Conservation (phyloP, 1,284 basidiomycete genomes). For the Ustilago nuda region DNA sequence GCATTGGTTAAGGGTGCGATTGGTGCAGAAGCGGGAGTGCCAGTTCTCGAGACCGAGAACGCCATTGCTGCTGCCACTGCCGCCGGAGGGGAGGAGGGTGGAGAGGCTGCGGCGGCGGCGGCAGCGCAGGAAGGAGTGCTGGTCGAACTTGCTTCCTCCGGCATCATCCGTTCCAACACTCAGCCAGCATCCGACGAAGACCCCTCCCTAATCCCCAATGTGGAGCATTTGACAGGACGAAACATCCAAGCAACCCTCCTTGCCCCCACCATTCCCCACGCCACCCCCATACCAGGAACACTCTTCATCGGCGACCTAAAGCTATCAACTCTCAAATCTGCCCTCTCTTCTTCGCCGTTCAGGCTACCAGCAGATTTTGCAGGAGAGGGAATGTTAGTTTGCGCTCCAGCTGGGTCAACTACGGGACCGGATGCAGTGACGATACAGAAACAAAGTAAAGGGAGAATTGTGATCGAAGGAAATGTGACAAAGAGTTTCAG, state of each 20-base stretch:
- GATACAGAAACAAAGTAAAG: constrained; percentile 55
- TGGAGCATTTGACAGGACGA: not conserved
- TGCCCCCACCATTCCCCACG: not conserved
- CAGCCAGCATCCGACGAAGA: not conserved
- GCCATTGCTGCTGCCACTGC: not conserved
- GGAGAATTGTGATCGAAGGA: constrained; percentile 65
- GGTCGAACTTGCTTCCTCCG: not conserved
- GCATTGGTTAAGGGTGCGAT: constrained; percentile 8
- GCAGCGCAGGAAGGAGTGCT: not conserved
- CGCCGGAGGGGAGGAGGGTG: not conserved
- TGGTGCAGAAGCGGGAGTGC: constrained; percentile 2
- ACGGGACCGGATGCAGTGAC: constrained; percentile 48
- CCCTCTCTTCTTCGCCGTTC: constrained; percentile 32
- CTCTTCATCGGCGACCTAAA: constrained; percentile 68
- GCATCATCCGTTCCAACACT: constrained; percentile 1
- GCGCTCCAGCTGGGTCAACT: constrained; percentile 43
- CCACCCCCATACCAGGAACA: constrained; percentile 37
- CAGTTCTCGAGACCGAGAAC: constrained; percentile 23
- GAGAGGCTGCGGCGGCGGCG: not conserved
- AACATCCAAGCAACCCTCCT: not conserved
- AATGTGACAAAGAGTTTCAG: constrained; percentile 55
- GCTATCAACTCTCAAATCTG: constrained; percentile 61
- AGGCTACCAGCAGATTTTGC: constrained; percentile 67
- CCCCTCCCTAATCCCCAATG: not conserved
- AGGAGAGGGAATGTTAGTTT: constrained; percentile 67